Evolutionary conservation across 139 green algal species (phyloP).

Genomic region (Picochlorum costavermella): DNA sequence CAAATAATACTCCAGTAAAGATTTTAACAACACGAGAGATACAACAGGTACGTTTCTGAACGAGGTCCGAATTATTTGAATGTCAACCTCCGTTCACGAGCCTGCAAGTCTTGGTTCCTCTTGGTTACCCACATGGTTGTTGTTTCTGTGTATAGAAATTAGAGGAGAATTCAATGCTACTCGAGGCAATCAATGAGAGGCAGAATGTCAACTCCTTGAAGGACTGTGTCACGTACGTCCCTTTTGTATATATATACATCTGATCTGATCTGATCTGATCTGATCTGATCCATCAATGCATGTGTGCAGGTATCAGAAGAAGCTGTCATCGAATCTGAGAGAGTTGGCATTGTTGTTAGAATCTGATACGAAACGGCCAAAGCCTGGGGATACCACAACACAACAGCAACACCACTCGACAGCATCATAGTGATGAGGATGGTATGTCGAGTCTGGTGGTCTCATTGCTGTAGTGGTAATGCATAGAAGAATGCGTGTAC

Average conservation of each 20-base stretch:
- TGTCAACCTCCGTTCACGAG: too few relatives aligned
- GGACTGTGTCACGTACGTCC: constrained; percentile 13
- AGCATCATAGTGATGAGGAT: too few relatives aligned
- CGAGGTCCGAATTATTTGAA: too few relatives aligned
- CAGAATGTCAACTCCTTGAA: constrained; percentile 12
- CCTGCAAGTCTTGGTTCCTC: too few relatives aligned
- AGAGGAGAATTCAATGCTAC: constrained; percentile 18
- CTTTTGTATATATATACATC: neutral
- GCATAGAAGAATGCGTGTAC: too few relatives aligned
- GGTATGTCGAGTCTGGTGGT: too few relatives aligned
- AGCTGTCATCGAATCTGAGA: constrained; percentile 10
- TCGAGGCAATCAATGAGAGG: constrained; percentile 12
- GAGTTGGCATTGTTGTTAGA: constrained; percentile 6
- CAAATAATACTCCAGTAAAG: neutral
- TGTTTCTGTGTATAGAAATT: constrained; percentile 7
- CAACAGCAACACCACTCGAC: too few relatives aligned
- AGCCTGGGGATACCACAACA: too few relatives aligned
- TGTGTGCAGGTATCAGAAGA: constrained; percentile 9
- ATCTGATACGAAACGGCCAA: constrained; percentile 3
- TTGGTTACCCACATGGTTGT: neutral
- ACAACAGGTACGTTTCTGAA: constrained; percentile 8
- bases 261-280: neutral
- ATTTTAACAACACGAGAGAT: constrained; percentile 15
- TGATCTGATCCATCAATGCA: too few relatives aligned
- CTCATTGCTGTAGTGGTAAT: too few relatives aligned